Evolutionary conservation across 179 eudicot genomes (phyloP), one percentile per base, ranked within the genome.

Genomic region (Patellifolia procumbens): DNA sequence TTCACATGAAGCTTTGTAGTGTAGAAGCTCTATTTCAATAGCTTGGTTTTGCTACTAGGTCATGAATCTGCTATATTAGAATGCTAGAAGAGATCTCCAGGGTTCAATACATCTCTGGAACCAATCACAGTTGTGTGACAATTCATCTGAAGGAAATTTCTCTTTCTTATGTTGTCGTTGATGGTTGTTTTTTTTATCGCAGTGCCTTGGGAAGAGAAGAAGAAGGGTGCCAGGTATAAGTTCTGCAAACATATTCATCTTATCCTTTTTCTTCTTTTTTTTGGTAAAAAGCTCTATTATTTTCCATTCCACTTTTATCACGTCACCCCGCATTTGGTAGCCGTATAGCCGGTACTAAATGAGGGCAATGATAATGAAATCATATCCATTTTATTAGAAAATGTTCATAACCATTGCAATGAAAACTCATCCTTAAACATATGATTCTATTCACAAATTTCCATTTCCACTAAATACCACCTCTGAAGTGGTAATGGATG

Each of bases 201-300:
- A 95, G 99, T 95, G 95, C 89, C 88, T 91, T 68, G 95, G 97
- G 73, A 93, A 84, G 86, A 92, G 87, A 80, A 83, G 84, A 81
- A 81, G 88, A 80, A 91, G 81, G 69, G 29, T 32, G 48, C 48
- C 90, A 80, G 93, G 96, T 91, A 77, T 73, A 72, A 56, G 62
- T 48, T 43, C 24, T 43, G 35, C 2, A 16, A 49, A 26, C 17
- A 17, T 48, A 49, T 31, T 49, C 10, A 68, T n/a, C 39, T 68
- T 43, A 7, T 62, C 37, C 43, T 48, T 75, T 64, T 60, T 51
- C 22, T 2, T 52, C 4, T 55, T 24, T 73, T 77, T 51, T 39
- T 17, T 20, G 19, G 46, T 9, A 15, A 7, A 64, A 64, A 64
- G 48, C 46, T 64, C 9, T 7, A 24, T 32, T 35, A 1, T 17